Conservation (phyloP, 176 grass and related monocot genomes). For the Musa itinerans region DNA sequence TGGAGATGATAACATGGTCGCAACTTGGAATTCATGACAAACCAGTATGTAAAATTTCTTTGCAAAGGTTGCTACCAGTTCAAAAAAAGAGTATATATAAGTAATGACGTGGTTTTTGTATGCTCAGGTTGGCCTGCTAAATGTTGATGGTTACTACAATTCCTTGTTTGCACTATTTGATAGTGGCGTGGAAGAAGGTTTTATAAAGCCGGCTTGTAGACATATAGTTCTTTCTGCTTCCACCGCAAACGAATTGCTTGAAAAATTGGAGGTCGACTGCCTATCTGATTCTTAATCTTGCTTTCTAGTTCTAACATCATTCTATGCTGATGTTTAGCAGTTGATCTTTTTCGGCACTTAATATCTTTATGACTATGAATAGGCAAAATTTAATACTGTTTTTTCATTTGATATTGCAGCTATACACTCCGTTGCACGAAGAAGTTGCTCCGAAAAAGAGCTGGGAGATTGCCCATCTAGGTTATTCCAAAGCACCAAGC, state of each 20-base stretch:
- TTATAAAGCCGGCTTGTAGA: constrained; percentile 71
- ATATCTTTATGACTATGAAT: not conserved
- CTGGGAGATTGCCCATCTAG: constrained; percentile 67
- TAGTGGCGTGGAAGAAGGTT: constrained; percentile 71
- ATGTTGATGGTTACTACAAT: constrained; percentile 97
- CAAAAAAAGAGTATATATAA: not conserved
- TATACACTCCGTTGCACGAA: constrained; percentile 61
- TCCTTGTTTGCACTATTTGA: constrained; percentile 76
- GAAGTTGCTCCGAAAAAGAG: constrained; percentile 50
- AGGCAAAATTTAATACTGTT: not conserved
- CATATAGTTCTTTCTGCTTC: constrained; percentile 75
- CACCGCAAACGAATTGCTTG: constrained; percentile 59
- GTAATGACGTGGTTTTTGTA: not conserved
- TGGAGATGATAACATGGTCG: constrained; percentile 63
- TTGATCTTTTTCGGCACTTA: not conserved
- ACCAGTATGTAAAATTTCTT: constrained; percentile 35
- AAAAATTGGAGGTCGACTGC: constrained; percentile 74
- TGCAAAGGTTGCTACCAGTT: not conserved
- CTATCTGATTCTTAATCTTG: constrained; percentile 2
- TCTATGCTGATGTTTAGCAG: not conserved
- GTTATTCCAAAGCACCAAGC: constrained; percentile 43
- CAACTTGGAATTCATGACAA: constrained; percentile 72
- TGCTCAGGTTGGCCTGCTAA: constrained; percentile 44
- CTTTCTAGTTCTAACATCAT: not conserved
- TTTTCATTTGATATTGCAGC: constrained; percentile 26